Evolutionary conservation across 1,284 basidiomycete genomes (phyloP), one percentile per base, ranked within the genome.

Genomic region (Sporisorium reilianum): DNA sequence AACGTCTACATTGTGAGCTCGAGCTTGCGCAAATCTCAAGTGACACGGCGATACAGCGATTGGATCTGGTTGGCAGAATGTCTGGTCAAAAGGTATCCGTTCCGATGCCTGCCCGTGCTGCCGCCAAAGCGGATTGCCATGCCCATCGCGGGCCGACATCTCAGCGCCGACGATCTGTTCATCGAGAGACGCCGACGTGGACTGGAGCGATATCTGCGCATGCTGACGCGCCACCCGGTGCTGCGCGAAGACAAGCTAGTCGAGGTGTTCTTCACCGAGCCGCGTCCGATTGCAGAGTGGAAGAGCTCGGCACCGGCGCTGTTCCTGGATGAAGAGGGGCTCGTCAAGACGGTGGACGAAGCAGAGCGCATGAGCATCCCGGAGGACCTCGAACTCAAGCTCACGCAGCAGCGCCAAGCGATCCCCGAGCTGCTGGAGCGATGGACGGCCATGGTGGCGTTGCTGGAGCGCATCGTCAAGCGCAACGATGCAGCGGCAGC

Each of bases 51-150:
- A 30, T 80, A 80, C 67, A 73, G 68, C 40, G 78, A 80, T 44
- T 80, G 77, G 65, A 63, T 78, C 23, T 78, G 72, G 70, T 64
- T 80, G 18, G 50, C 57, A 23, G 75, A 73, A 18, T 76, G 73
- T 34, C 64, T 80, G 4, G 56, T 76, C n/a, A 72, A 71, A 36
- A 45, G 78, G 12, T 80, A 75, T 25, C 78, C 78, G 1, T 80
- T 80, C 52, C 72, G 78, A 23, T 76, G 77, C 48, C 44, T 80
- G 7, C 71, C 75, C 7, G 52, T 72, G 8, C 55, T 80, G 12
- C 78, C 78, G 5, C 75, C 78, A 0, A 80, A 80, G 53, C 55
- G 78, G 14, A 70, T 80, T 11, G 56, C 69, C 12, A 57, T 75
- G 45, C 73, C 73, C 9, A 55, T 75, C 22, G 68, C 73, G 11